Percentiles rank a stretch among this genome's conserved stretches.
phyloP scores from a whole-genome alignment of 1,284 basidiomycete species.

The Cutaneotrichosporon daszewskae region DNA sequence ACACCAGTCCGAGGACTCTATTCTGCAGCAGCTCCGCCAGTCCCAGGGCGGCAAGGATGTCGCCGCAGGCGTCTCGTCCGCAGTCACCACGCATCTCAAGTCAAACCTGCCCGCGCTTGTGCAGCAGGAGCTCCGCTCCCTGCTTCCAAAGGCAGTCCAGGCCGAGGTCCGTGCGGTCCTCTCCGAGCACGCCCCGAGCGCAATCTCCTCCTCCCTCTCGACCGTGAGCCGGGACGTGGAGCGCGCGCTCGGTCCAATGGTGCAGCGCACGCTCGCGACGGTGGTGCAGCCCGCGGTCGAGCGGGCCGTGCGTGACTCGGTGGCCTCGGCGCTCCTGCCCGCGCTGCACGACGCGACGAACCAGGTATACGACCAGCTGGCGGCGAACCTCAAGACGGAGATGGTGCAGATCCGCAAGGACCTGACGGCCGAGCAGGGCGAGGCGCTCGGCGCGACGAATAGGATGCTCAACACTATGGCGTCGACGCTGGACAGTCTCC shows the following conservation, averaged over 20 bases:
- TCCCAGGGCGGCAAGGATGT: conserved; percentile 1
- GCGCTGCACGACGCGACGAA: conserved; percentile 19
- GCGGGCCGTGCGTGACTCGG: conserved; percentile 22
- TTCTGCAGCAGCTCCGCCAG: background rate
- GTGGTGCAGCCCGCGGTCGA: conserved; percentile 29
- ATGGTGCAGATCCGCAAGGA: conserved; percentile 34
- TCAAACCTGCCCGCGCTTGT: conserved; percentile 18
- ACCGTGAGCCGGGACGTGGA: conserved; percentile 27
- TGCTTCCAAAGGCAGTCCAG: conserved; percentile 22
- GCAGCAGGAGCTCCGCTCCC: conserved; percentile 22
- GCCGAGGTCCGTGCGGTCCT: conserved; percentile 20
- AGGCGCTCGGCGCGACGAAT: conserved; percentile 14
- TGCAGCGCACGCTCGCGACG: conserved; percentile 23
- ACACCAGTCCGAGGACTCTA: background rate
- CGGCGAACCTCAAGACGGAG: conserved; percentile 33
- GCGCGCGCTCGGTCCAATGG: conserved; percentile 16
- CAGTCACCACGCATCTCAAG: conserved; percentile 26
- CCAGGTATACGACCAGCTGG: conserved; percentile 27
- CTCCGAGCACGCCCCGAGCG: conserved; percentile 14
- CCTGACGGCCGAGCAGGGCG: conserved; percentile 16
- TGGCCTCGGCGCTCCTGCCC: conserved; percentile 27
- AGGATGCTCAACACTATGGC: conserved; percentile 20
- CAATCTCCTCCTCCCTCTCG: conserved; percentile 23
- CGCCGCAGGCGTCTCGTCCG: conserved; percentile 6
- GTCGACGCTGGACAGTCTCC: conserved; percentile 21